Base-by-base conservation (phyloP, 306 rosid genomes). In the Parietaria judaica region DNA sequence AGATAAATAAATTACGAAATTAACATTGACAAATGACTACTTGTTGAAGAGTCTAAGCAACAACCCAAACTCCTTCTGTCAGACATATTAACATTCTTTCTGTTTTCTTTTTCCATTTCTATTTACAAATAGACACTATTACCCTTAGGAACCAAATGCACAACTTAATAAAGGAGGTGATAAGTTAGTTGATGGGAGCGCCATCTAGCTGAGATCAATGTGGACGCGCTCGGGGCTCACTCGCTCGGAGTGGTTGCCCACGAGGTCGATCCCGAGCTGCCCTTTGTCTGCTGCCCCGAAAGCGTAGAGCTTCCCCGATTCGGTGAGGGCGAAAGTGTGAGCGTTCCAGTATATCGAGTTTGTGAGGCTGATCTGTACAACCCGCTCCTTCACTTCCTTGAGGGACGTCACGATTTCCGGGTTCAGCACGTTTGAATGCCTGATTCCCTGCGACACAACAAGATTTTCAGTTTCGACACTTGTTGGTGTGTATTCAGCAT, bases 221-320 rank as follows among this genome's bases (percentile, higher is more conserved):
- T 81, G 82, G 66, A 91, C 92, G 46, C 61, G 64, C 72, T 81
- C 95, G 1, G 98, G 98, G 39, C 72, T 77, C 51, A 76, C 92
- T 80, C 98, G 80, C 77, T 85, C 95, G 9, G 83, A 78, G 58
- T 88, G 95, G 83, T 80, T 79, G 52, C 3, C 86, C 67, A 50
- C 79, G 54, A 88, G 96, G 68, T 88, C 82, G 34, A 88, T 76
- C 53, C 96, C 98, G 4, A 91, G 80, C 66, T 91, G 96, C 52
- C 98, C 98, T 75, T 91, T 86, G 74, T 91, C 95, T 47, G 95
- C 98, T 1, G 96, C 87, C 1, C 98, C 98, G 77, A 91, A 91
- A 60, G 95, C 92, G 61, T 78, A 88, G 16, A 91, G 83, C 81
- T 85, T 91, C 60, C 98, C 98, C 1, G 96, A 83, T 69, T 85